phyloP scores from a whole-genome alignment of 169 alveolate species.

The Miamiensis avidus region DNA sequence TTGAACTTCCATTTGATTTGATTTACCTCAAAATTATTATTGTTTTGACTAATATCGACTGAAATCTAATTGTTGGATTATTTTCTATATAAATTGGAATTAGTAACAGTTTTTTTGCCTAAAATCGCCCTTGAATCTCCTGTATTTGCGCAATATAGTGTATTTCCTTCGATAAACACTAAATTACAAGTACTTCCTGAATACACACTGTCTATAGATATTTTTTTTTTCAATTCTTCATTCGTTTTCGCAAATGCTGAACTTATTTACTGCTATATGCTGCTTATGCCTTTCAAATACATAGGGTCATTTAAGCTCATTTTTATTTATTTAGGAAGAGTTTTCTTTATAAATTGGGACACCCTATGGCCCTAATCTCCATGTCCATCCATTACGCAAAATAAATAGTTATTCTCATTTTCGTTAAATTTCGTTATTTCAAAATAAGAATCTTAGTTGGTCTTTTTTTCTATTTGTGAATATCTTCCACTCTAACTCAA shows the following conservation, averaged over 20 bases:
- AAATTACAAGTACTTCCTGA: conserved; percentile 6
- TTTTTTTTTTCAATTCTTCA: neutral
- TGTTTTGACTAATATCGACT: neutral
- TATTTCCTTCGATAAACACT: conserved; percentile 3
- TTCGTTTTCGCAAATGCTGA: neutral
- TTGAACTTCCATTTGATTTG: conserved; percentile 28
- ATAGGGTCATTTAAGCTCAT: too few relatives aligned
- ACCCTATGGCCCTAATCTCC: too few relatives aligned
- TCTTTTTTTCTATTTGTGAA: too few relatives aligned
- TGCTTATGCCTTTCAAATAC: too few relatives aligned
- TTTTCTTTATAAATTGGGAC: too few relatives aligned
- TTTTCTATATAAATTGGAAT: neutral
- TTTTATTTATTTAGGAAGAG: too few relatives aligned
- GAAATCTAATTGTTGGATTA: too few relatives aligned
- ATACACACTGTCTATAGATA: neutral
- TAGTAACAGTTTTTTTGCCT: neutral
- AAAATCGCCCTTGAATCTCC: conserved; percentile 61
- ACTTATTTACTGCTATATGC: neutral
- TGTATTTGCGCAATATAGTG: conserved; percentile 42
- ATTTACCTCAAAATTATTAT: neutral
- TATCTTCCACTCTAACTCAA: too few relatives aligned
- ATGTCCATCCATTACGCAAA: too few relatives aligned
- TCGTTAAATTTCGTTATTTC: too few relatives aligned
- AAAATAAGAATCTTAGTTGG: too few relatives aligned
- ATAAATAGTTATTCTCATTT: too few relatives aligned